Conservation (phyloP, 768 basidiomycete species). For the Mycena rebaudengoi region DNA sequence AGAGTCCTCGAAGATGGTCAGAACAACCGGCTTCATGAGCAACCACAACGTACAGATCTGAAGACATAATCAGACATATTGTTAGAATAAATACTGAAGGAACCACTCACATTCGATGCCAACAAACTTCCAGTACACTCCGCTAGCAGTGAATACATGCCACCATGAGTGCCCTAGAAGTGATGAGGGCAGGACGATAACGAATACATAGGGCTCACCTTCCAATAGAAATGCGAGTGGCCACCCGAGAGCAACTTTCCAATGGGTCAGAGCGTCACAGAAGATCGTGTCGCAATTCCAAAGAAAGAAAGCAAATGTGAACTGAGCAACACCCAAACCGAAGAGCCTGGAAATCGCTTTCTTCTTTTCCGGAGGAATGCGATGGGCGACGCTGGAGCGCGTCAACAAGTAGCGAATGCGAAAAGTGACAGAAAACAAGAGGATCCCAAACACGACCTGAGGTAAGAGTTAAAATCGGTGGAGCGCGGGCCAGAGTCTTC, state of each 20-base stretch:
- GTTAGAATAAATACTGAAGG: not conserved
- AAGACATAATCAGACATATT: constrained; percentile 15
- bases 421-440: constrained; percentile 57
- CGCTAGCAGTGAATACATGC: constrained; percentile 66
- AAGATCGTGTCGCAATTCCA: constrained; percentile 89
- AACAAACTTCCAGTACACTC: constrained; percentile 60
- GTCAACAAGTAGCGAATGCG: constrained; percentile 64
- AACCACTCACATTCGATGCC: constrained; percentile 58
- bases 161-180: constrained; percentile 84
- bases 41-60: constrained; percentile 52
- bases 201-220: too few species aligned
- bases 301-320: constrained; percentile 71
- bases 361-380: constrained; percentile 54
- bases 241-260: constrained; percentile 69
- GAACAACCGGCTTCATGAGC: constrained; percentile 6
- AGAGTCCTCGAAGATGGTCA: constrained; percentile 52
- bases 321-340: constrained; percentile 60
- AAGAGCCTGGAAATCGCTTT: constrained; percentile 54
- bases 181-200: too few species aligned
- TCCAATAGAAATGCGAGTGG: constrained; percentile 73
- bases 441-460: constrained; percentile 71
- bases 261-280: constrained; percentile 63
- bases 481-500: too few species aligned
- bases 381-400: constrained; percentile 46
- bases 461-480: too few species aligned